Base-by-base conservation (phyloP, 345 rosid genomes). In the Euphorbia peplus region DNA sequence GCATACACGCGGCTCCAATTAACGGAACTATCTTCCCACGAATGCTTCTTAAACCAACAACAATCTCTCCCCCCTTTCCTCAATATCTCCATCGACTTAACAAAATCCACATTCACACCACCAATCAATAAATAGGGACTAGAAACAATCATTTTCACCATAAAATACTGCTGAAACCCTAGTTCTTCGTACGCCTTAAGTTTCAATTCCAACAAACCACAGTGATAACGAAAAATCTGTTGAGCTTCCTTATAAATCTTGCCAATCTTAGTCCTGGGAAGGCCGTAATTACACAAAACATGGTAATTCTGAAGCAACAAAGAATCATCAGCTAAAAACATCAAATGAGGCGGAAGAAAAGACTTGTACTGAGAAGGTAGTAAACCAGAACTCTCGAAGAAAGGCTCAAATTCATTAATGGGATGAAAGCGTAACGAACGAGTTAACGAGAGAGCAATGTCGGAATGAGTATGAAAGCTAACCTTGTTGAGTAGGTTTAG, bases 331-430 rank as follows among this genome's bases (percentile, higher is more conserved):
- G 76, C 76, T 86, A 90, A 77, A 71, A 80, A 87, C 73, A 86
- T 79, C 69, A 72, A 28, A 54, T 86, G 79, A 8, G 70, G 73
- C 0, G 78, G 89, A 75, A 93, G 90, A 22, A 87, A 63, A 30
- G 70, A 50, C 15, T 51, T 14, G 60, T 78, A 75, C 71, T 87
- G 93, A 2, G 35, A 46, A 47, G 84, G 89, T 42, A 82, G 64
- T 73, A 92, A 64, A 54, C 98, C 98, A 59, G 86, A 51, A 68
- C 97, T 90, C 88, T 93, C 93, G 46, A 83, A 85, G 82, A 90
- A 93, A 13, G 92, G 93, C 74, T 93, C 97, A 39, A 88, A 90
- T 78, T 93, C 98, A 63, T 90, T 93, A 68, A 90, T 85, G 44
- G 97, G 97, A 54, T 86, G 84, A 61, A 85, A 90, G 37, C 85